Evolutionary conservation across 305 asterid species (phyloP).

Genomic region (Caryopteris hybrid): DNA sequence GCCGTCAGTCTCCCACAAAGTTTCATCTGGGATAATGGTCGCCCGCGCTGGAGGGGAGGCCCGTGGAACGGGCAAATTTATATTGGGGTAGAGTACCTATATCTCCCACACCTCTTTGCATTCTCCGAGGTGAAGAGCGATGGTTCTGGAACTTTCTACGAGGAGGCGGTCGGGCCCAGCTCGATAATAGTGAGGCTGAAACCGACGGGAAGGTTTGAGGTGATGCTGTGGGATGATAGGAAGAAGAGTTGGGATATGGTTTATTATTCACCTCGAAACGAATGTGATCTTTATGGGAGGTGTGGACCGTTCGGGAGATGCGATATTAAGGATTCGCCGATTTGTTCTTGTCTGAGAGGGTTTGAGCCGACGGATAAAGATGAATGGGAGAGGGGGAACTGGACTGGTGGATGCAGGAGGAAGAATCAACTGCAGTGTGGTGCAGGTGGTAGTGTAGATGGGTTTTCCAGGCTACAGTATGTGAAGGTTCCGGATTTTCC

Average conservation of each 20-base stretch:
- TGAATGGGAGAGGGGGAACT: conserved; percentile 50
- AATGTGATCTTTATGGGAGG: conserved; percentile 24
- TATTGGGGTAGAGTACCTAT: conserved; percentile 27
- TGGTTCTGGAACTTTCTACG: conserved; percentile 1
- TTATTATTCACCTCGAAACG: background rate
- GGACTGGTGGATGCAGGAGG: conserved; percentile 32
- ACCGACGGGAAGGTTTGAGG: background rate
- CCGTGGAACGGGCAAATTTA: conserved; percentile 36
- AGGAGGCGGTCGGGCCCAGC: too few relatives aligned
- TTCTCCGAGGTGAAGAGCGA: conserved; percentile 7
- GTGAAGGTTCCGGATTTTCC: conserved; percentile 52
- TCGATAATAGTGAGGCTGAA: background rate
- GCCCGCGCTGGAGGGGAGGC: conserved; percentile 30
- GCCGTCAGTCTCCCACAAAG: conserved; percentile 13
- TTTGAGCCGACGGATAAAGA: conserved; percentile 34
- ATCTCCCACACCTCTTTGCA: conserved; percentile 17
- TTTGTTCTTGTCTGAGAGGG: conserved; percentile 45
- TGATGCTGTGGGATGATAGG: conserved; percentile 12
- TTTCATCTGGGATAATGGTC: conserved; percentile 23
- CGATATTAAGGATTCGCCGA: conserved; percentile 5
- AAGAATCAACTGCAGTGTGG: background rate
- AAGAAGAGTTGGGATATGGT: conserved; percentile 5
- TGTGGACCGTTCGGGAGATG: conserved; percentile 39
- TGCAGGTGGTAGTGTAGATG: conserved; percentile 33
- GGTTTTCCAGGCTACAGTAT: background rate